Evolutionary conservation across 2,329 filamentous ascomycete species (phyloP).

Genomic region (Trichoderma semiorbis): DNA sequence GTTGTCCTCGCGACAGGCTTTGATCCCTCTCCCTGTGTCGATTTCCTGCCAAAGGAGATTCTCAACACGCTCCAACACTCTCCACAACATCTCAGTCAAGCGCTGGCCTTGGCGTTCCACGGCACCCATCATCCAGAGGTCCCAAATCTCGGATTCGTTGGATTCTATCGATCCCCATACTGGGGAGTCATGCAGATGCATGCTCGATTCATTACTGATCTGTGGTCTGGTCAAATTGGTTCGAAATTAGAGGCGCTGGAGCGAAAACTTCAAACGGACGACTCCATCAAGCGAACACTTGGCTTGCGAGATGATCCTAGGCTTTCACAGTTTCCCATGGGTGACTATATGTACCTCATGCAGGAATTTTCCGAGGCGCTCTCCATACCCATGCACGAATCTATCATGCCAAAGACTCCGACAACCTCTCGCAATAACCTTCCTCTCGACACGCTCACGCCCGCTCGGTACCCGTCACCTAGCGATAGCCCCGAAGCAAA

Average conservation of each 20-base stretch:
- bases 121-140: constrained; percentile 59
- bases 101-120: constrained; percentile 65
- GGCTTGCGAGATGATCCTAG: constrained; percentile 50
- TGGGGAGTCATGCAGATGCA: constrained; percentile 91
- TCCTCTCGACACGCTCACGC: constrained; percentile 53
- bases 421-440: constrained; percentile 39
- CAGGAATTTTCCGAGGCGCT: constrained; percentile 64
- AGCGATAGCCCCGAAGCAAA: constrained; percentile 36
- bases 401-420: constrained; percentile 26
- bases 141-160: constrained; percentile 70
- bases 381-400: constrained; percentile 44
- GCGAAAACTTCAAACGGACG: constrained; percentile 42
- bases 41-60: constrained; percentile 58
- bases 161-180: constrained; percentile 79
- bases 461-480: constrained; percentile 49
- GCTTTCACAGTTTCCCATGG: constrained; percentile 74
- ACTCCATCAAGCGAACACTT: constrained; percentile 45
- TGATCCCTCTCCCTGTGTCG: constrained; percentile 59
- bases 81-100: constrained; percentile 51
- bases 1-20: constrained; percentile 77
- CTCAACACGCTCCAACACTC: constrained; percentile 57
- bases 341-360: constrained; percentile 74
- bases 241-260: constrained; percentile 30
- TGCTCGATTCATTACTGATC: constrained; percentile 60
- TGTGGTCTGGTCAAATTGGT: constrained; percentile 47